Evolutionary conservation across 495 filamentous ascomycete genomes (phyloP).

Genomic region (Podospora pseudocomata): DNA sequence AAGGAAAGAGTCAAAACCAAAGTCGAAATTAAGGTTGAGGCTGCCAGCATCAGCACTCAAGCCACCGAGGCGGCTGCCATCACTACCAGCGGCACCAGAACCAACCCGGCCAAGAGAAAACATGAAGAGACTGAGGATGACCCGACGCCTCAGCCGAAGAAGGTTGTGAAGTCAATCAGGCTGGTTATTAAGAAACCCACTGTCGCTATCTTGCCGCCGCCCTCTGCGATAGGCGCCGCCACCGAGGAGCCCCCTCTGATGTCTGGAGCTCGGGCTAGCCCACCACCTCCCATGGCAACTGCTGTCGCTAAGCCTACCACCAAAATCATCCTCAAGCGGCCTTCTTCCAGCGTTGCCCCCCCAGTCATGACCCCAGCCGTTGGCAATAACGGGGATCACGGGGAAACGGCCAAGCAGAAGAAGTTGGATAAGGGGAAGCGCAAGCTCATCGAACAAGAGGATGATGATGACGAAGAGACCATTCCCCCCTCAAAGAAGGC

Average conservation of each 20-base stretch:
- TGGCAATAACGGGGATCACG: neutral
- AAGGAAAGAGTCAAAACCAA: neutral
- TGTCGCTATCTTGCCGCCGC: neutral
- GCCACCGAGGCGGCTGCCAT: neutral
- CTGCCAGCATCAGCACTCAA: neutral
- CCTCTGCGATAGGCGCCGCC: too few relatives aligned
- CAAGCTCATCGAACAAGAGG: neutral
- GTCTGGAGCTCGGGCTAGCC: neutral
- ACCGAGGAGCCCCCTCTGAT: neutral
- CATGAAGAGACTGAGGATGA: neutral
- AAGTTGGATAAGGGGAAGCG: neutral
- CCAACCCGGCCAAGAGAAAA: neutral
- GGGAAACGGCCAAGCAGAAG: neutral
- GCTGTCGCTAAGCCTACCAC: neutral
- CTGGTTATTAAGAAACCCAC: neutral
- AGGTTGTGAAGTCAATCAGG: neutral
- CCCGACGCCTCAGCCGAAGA: neutral
- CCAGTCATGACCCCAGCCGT: neutral
- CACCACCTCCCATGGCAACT: neutral
- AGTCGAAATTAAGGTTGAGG: neutral
- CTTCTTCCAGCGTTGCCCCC: neutral
- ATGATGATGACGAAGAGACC: neutral
- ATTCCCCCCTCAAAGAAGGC: neutral
- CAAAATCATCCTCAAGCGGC: neutral
- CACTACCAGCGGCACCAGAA: neutral